Percentiles rank a stretch among this genome's conserved stretches.
These are phyloP conservation scores for Groenewaldozyma sp. DNA, from an alignment of 1,139 yeast genomes.

Conservation along the genomic window DNA sequence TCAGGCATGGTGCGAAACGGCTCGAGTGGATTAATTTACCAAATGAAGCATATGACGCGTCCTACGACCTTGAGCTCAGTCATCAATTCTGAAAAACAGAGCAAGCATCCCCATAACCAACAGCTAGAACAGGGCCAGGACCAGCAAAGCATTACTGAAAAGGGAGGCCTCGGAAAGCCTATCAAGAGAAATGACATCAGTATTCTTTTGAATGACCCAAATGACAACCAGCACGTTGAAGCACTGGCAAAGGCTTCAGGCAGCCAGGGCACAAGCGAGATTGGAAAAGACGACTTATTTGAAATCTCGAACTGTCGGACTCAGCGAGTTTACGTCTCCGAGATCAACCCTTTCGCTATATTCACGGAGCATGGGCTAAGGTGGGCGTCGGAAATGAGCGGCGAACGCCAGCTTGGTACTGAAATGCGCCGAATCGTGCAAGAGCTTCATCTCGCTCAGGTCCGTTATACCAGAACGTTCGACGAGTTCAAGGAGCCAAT, in stretches of 20 bases:
- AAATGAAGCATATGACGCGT: too few species aligned
- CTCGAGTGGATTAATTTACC: too few species aligned
- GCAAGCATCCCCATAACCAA: too few species aligned
- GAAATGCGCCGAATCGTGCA: conserved; percentile 18
- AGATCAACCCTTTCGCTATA: conserved; percentile 31
- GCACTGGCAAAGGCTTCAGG: background rate
- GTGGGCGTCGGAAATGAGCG: conserved; percentile 33
- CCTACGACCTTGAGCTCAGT: conserved; percentile 6
- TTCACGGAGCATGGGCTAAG: conserved; percentile 34
- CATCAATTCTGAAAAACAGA: too few species aligned
- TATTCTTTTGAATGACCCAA: too few species aligned
- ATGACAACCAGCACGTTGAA: background rate
- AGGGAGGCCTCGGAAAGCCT: conserved; percentile 13
- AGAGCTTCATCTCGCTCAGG: conserved; percentile 24
- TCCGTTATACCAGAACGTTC: conserved; percentile 26
- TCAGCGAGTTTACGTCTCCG: conserved; percentile 13
- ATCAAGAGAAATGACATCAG: conserved; percentile 2
- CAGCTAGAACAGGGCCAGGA: too few species aligned
- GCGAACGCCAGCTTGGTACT: conserved; percentile 23
- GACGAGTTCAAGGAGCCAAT: conserved; percentile 10
- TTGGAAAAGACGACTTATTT: conserved; percentile 13
- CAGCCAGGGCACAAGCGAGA: conserved; percentile 1
- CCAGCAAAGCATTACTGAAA: conserved; percentile 14
- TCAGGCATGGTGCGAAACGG: too few species aligned
- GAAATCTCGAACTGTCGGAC: conserved; percentile 14